Conservation (phyloP, 2,329 filamentous ascomycete genomes). For the Fusarium virguliforme region DNA sequence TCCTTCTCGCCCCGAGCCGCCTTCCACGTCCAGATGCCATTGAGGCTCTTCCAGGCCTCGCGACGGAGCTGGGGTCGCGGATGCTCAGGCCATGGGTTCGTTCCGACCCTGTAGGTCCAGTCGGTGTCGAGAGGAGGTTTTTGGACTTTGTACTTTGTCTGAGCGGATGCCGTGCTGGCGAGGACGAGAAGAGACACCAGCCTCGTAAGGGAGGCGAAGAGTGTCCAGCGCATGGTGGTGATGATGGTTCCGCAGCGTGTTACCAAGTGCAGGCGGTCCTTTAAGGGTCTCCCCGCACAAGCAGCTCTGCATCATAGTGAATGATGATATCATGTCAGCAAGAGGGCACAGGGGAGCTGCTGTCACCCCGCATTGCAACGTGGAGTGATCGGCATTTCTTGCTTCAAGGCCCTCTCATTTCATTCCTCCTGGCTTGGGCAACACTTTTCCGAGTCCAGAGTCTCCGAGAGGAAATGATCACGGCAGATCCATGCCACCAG, state of each 20-base stretch:
- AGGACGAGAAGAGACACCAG: neutral
- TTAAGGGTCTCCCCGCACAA: neutral
- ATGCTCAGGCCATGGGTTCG: constrained; percentile 71
- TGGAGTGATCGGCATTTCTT: neutral
- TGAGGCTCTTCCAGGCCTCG: constrained; percentile 69
- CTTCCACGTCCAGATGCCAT: constrained; percentile 72
- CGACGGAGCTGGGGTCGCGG: constrained; percentile 71
- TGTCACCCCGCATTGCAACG: constrained; percentile 5
- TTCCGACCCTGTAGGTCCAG: constrained; percentile 69
- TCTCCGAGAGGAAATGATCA: neutral
- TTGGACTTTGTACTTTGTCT: constrained; percentile 56
- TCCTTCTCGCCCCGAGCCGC: constrained; percentile 50
- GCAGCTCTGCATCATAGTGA: neutral
- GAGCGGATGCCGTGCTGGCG: neutral
- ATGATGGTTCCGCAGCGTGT: neutral
- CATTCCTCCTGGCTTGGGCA: neutral
- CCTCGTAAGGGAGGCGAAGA: neutral
- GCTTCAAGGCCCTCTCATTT: neutral
- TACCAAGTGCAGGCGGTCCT: neutral
- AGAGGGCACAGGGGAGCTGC: neutral
- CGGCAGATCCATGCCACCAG: neutral
- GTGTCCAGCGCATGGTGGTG: constrained; percentile 28
- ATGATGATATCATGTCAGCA: constrained; percentile 2
- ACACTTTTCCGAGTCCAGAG: too few species aligned
- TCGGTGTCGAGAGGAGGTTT: constrained; percentile 64